Percentiles rank a stretch among this genome's conserved stretches.
These are phyloP conservation scores for Pelagophyceae sp. DNA, from an alignment of 352 stramenopile species.

Conservation along the genomic window DNA sequence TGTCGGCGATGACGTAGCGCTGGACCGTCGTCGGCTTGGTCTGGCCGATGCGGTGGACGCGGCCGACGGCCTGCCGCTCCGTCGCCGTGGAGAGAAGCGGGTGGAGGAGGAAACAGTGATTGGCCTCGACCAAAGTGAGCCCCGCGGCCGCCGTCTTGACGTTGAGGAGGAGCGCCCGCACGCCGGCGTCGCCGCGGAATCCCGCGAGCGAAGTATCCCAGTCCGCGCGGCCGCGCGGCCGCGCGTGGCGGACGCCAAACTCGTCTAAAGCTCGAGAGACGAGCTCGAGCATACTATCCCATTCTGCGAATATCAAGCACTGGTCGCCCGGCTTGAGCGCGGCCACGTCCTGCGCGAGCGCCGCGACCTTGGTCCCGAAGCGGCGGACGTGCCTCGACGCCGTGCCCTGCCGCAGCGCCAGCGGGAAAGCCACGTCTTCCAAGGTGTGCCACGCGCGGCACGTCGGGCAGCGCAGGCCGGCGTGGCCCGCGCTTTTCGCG, in stretches of 20 bases:
- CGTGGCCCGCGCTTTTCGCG: not conserved
- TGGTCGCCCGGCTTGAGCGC: conserved; percentile 50
- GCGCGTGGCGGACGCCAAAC: conserved; percentile 30
- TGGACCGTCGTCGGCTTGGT: conserved; percentile 64
- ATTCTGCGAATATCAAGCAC: conserved; percentile 78
- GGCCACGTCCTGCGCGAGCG: not conserved
- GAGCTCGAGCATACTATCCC: conserved; percentile 70
- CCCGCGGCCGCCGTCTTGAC: conserved; percentile 75
- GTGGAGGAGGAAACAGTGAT: conserved; percentile 77
- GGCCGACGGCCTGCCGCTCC: conserved; percentile 62
- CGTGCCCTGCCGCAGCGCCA: not conserved
- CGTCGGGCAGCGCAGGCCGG: not conserved
- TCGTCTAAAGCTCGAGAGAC: conserved; percentile 38
- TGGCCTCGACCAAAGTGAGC: conserved; percentile 80
- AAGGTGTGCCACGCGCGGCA: not conserved
- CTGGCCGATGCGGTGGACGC: conserved; percentile 78
- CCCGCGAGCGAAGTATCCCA: conserved; percentile 32
- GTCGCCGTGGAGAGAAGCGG: conserved; percentile 39
- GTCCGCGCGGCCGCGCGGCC: conserved; percentile 5
- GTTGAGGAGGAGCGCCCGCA: conserved; percentile 43
- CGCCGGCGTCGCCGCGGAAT: conserved; percentile 30
- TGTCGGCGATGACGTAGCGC: conserved; percentile 71
- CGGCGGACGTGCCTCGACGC: not conserved
- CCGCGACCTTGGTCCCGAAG: conserved; percentile 1
- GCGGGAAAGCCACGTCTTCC: not conserved